These are phyloP conservation scores for Tulasnella calospora DNA, from an alignment of 768 basidiomycete genomes.

Conservation along the genomic window DNA sequence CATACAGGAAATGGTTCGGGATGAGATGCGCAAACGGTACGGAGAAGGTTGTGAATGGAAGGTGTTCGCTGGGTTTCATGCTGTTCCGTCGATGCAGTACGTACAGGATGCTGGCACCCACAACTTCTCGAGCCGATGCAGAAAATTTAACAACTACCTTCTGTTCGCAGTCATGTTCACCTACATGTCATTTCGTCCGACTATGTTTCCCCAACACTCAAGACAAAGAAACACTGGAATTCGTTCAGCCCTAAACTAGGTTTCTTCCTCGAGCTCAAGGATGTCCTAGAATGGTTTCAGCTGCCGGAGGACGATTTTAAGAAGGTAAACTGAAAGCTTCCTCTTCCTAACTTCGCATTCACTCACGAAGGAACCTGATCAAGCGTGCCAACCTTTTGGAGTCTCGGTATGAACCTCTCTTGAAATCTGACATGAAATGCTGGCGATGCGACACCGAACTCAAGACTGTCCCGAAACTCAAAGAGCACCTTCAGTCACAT, in stretches of 20 bases:
- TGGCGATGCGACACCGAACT: constrained; percentile 59
- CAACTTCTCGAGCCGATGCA: neutral
- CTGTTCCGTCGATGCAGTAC: constrained; percentile 78
- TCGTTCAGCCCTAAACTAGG: constrained; percentile 80
- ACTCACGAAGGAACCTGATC: neutral
- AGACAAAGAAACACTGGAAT: constrained; percentile 87
- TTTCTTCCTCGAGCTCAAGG: constrained; percentile 73
- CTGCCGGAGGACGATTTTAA: constrained; percentile 26
- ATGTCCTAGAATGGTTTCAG: constrained; percentile 80
- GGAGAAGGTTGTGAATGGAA: constrained; percentile 43
- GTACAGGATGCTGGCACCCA: constrained; percentile 38
- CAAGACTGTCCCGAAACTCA: constrained; percentile 71
- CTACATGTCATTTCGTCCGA: constrained; percentile 83
- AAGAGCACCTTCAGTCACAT: constrained; percentile 51
- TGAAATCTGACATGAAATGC: constrained; percentile 65
- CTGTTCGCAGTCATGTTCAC: constrained; percentile 60
- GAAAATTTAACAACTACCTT: neutral
- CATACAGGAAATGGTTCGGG: constrained; percentile 52
- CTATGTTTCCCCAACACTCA: constrained; percentile 61
- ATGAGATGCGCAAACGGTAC: constrained; percentile 68
- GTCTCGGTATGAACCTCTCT: constrained; percentile 53
- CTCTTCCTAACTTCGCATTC: no score
- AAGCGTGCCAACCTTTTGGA: neutral
- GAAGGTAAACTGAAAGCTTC: neutral
- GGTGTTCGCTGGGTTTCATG: constrained; percentile 81